Percentiles rank a stretch among this genome's conserved stretches.
These are phyloP conservation scores for Rhinocladiella mackenziei DNA, from an alignment of 2,329 filamentous ascomycete species.

Conservation along the genomic window DNA sequence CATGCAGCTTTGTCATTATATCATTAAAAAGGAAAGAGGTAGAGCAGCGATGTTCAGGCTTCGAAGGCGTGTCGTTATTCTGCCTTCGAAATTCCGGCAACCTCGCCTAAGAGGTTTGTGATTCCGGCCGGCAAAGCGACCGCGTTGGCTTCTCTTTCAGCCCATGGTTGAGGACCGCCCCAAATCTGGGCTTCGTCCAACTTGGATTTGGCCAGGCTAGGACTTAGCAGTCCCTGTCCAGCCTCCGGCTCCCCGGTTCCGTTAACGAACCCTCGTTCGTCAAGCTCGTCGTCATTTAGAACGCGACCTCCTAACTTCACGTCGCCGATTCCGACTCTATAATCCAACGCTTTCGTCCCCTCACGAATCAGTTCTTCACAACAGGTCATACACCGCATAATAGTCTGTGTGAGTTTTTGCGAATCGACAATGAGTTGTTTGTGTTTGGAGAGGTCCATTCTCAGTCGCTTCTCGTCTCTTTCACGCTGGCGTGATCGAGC, in stretches of 20 bases:
- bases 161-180: not conserved
- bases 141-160: not conserved
- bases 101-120: not conserved
- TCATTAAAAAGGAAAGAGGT: no score
- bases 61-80: no score
- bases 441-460: constrained; percentile 81
- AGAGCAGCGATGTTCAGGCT: no score
- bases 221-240: constrained; percentile 25
- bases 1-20: no score
- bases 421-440: constrained; percentile 83
- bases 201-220: constrained; percentile 19
- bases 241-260: constrained; percentile 12
- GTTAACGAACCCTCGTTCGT: constrained; percentile 21
- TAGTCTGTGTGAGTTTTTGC: constrained; percentile 91
- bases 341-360: constrained; percentile 79
- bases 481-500: constrained; percentile 52
- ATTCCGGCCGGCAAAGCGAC: constrained; percentile 5
- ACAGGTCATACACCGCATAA: constrained; percentile 83
- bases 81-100: not conserved
- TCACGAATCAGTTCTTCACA: constrained; percentile 88
- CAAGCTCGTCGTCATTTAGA: constrained; percentile 62
- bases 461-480: constrained; percentile 76
- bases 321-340: constrained; percentile 73
- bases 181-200: constrained; percentile 19
- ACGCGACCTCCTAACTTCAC: constrained; percentile 78